Percentiles rank a stretch among this genome's conserved stretches.
Evolutionary conservation across 1,284 basidiomycete species (phyloP).

Genomic region (Leccinum fallax): DNA sequence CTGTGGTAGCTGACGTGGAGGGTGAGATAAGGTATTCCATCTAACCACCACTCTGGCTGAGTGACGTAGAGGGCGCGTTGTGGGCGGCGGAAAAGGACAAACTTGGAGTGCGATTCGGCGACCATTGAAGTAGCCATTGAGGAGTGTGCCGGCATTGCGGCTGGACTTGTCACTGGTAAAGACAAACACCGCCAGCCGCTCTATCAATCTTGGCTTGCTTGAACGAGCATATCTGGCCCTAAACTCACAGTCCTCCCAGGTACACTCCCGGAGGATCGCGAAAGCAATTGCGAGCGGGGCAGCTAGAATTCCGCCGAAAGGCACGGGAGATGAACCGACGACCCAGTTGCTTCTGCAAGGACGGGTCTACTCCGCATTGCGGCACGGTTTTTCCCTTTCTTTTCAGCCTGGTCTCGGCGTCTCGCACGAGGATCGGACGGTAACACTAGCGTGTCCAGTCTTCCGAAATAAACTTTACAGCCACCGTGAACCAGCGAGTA

Average conservation of each 20-base stretch:
- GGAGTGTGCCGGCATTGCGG: conserved; percentile 3
- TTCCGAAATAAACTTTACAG: not conserved
- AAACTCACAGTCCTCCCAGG: conserved; percentile 7
- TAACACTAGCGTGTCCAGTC: not conserved
- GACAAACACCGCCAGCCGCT: conserved; percentile 16
- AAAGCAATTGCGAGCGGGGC: not conserved
- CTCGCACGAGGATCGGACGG: conserved; percentile 10
- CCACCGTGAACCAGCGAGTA: not conserved
- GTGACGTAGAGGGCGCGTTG: not conserved
- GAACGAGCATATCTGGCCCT: not conserved
- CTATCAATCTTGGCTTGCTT: not conserved
- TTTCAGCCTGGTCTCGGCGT: not conserved
- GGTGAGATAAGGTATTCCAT: not conserved
- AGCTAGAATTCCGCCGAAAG: conserved; percentile 3
- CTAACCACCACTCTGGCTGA: not conserved
- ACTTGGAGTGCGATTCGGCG: not conserved
- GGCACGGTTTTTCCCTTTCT: not conserved
- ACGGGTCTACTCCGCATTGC: not conserved
- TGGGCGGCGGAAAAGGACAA: not conserved
- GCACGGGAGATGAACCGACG: not conserved
- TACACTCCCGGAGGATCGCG: not conserved
- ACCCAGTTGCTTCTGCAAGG: not conserved
- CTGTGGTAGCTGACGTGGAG: not conserved
- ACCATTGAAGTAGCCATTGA: not conserved
- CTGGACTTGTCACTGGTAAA: conserved; percentile 11